Conservation (phyloP, 768 basidiomycete species). For the Gymnopilus junonius region DNA sequence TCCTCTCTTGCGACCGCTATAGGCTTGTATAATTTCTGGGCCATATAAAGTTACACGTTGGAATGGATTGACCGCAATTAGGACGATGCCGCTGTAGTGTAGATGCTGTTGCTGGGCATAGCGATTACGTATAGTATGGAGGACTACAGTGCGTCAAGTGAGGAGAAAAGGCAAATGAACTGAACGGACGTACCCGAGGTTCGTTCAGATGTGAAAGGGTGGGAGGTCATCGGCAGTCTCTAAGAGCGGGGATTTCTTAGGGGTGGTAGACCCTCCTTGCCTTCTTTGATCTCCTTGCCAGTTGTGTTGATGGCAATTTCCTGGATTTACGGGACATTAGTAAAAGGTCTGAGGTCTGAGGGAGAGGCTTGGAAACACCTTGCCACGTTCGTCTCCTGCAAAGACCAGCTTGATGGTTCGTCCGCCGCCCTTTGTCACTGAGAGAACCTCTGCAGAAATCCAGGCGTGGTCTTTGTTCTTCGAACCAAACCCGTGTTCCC, state of each 20-base stretch:
- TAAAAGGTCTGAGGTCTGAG: slow-evolving; percentile 9
- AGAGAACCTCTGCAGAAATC: slow-evolving; percentile 86
- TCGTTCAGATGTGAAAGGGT: slow-evolving; percentile 98
- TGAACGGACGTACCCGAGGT: slow-evolving; percentile 74
- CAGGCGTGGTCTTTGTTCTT: slow-evolving; percentile 94
- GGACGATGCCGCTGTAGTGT: slow-evolving; percentile 99
- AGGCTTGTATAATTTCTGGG: slow-evolving; percentile 96
- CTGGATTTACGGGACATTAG: slow-evolving; percentile 40
- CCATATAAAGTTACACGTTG: slow-evolving; percentile 97
- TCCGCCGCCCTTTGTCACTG: slow-evolving; percentile 64
- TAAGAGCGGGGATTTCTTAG: slow-evolving; percentile 95
- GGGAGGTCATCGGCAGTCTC: slow-evolving; percentile 97
- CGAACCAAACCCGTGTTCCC: slow-evolving; percentile 90
- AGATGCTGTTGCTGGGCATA: slow-evolving; percentile 98
- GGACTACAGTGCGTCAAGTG: slow-evolving; percentile 52
- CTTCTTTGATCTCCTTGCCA: slow-evolving; percentile 78
- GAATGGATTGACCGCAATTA: slow-evolving; percentile 99
- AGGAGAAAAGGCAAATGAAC: background rate
- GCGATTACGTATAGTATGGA: slow-evolving; percentile 96
- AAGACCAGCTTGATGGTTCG: slow-evolving; percentile 85
- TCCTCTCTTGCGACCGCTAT: slow-evolving; percentile 88
- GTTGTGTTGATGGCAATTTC: slow-evolving; percentile 82
- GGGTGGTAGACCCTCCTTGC: slow-evolving; percentile 83
- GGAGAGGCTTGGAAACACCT: slow-evolving; percentile 50
- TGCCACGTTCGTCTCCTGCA: slow-evolving; percentile 90